These are phyloP conservation scores for Plasmodium malariae DNA, from an alignment of 169 alveolate genomes.

Conservation along the genomic window DNA sequence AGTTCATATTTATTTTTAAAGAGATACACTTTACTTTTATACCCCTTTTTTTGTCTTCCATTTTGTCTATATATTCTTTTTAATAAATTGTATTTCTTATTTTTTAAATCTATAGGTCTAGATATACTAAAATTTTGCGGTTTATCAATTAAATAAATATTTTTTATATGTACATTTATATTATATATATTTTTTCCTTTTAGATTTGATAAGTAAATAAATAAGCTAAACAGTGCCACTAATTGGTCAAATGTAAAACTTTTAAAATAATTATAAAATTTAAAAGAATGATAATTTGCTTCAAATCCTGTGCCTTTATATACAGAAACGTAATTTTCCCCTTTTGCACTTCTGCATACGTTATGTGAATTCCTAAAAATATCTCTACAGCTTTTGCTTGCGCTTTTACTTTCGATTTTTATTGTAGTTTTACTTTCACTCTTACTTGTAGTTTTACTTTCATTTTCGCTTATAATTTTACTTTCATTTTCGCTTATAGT, in stretches of 20 bases:
- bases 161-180: constrained; percentile 40
- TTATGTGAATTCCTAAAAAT: too few species aligned
- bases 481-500: background rate
- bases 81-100: constrained; percentile 11
- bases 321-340: constrained; percentile 25
- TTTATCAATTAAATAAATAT: constrained; percentile 50
- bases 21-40: constrained; percentile 16
- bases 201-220: constrained; percentile 49
- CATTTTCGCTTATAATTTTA: background rate
- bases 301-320: constrained; percentile 67
- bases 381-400: too few species aligned
- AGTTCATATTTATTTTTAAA: constrained; percentile 10
- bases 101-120: constrained; percentile 22
- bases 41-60: background rate
- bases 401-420: background rate
- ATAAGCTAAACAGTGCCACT: constrained; percentile 59
- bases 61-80: background rate
- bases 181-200: constrained; percentile 51
- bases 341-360: background rate
- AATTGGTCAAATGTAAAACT: constrained; percentile 54
- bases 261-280: constrained; percentile 57
- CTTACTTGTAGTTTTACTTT: background rate
- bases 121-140: constrained; percentile 8
- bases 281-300: constrained; percentile 66
- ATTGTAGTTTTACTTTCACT: background rate